A percentile compares a stretch with the other conserved stretches of the same genome.
Evolutionary conservation across 441 rosid genomes (phyloP).

Genomic region (Raphanus hybrid): DNA sequence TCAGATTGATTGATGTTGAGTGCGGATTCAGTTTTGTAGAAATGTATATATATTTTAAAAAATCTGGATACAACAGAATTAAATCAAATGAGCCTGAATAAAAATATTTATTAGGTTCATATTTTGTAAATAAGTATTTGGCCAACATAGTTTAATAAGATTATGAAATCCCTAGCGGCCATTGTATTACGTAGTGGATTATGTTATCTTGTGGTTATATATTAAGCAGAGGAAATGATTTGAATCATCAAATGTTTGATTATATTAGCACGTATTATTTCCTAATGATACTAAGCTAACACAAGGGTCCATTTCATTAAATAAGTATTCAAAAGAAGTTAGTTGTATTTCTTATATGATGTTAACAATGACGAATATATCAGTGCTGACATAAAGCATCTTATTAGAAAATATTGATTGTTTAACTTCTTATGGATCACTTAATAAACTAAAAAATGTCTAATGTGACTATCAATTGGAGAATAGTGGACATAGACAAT

Average conservation of each 20-base stretch:
- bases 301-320: slow-evolving; percentile 29
- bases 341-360: slow-evolving; percentile 22
- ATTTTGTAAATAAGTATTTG: neutral
- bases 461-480: slow-evolving; percentile 18
- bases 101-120: neutral
- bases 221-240: slow-evolving; percentile 16
- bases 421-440: slow-evolving; percentile 1
- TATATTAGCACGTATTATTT: slow-evolving; percentile 7
- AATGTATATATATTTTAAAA: neutral
- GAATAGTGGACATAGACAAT: slow-evolving; percentile 31
- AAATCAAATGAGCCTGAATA: slow-evolving; percentile 6
- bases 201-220: slow-evolving; percentile 14
- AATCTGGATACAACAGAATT: neutral
- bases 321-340: slow-evolving; percentile 25
- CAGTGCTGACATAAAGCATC: slow-evolving; percentile 34
- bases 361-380: slow-evolving; percentile 26
- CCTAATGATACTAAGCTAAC: slow-evolving; percentile 20
- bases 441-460: slow-evolving; percentile 20
- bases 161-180: slow-evolving; percentile 10
- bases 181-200: slow-evolving; percentile 30
- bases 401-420: slow-evolving; percentile 12
- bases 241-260: slow-evolving; percentile 37
- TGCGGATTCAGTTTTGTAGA: neutral
- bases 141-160: neutral
- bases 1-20: neutral